phyloP scores from a whole-genome alignment of 495 filamentous ascomycete species.

The Penicillium fimorum region DNA sequence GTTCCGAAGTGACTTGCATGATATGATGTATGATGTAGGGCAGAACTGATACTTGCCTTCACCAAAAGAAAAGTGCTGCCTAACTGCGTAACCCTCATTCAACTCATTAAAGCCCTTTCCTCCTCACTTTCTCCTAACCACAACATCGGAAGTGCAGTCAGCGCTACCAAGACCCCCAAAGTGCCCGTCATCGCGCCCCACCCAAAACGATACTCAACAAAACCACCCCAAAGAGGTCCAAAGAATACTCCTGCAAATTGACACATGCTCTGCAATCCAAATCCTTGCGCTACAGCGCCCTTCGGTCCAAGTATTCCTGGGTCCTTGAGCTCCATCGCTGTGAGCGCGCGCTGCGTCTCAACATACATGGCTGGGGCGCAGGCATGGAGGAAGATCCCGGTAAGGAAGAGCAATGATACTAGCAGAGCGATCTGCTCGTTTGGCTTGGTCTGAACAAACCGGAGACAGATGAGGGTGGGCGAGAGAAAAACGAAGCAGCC shows the following conservation, averaged over 20 bases:
- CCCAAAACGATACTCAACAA: slow-evolving; percentile 55
- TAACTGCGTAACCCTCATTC: slow-evolving; percentile 8
- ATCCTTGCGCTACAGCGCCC: slow-evolving; percentile 59
- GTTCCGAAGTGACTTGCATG: neutral
- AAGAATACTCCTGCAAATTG: slow-evolving; percentile 58
- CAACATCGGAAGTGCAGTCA: slow-evolving; percentile 31
- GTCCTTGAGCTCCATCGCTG: slow-evolving; percentile 48
- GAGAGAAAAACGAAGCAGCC: slow-evolving; percentile 59
- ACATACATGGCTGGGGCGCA: slow-evolving; percentile 53
- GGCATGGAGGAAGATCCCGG: slow-evolving; percentile 29
- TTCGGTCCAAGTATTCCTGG: slow-evolving; percentile 47
- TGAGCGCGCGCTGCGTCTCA: slow-evolving; percentile 67
- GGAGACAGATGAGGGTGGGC: slow-evolving; percentile 60
- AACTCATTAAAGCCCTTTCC: slow-evolving; percentile 9
- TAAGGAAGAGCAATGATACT: slow-evolving; percentile 25
- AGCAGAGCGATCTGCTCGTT: slow-evolving; percentile 61
- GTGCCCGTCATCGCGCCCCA: slow-evolving; percentile 54
- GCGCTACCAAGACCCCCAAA: slow-evolving; percentile 30
- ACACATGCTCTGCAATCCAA: slow-evolving; percentile 57
- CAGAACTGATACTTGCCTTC: slow-evolving; percentile 4
- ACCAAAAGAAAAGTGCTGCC: neutral
- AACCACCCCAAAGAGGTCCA: slow-evolving; percentile 63
- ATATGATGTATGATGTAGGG: neutral
- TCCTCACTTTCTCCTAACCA: slow-evolving; percentile 20
- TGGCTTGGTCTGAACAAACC: slow-evolving; percentile 58